These are phyloP conservation scores for Cercospora brassicicola DNA, from an alignment of 2,329 filamentous ascomycete species.

Conservation along the genomic window DNA sequence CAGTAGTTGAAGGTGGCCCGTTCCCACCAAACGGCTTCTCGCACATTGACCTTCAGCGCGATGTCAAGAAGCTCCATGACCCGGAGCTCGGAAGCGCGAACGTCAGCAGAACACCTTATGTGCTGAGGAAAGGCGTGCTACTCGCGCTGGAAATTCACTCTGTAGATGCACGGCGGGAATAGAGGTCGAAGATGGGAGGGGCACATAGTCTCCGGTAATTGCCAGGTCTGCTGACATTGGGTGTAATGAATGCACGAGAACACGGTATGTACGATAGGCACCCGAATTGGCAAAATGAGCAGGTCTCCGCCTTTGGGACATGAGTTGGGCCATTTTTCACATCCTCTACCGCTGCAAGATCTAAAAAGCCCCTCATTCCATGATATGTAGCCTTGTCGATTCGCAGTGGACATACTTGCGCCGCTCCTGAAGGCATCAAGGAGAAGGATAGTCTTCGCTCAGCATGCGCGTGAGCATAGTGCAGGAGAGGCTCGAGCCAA, in stretches of 20 bases:
- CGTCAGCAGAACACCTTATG: conserved; percentile 33
- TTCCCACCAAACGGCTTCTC: too few relatives aligned
- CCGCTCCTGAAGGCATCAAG: neutral
- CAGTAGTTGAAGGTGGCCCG: too few relatives aligned
- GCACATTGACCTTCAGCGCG: conserved; percentile 29
- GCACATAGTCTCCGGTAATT: neutral
- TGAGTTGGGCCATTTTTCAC: neutral
- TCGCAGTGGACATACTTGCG: neutral
- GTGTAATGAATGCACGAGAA: neutral
- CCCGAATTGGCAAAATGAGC: neutral
- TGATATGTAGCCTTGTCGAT: neutral
- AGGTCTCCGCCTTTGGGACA: neutral
- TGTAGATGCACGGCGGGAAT: conserved; percentile 26
- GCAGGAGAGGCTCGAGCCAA: neutral
- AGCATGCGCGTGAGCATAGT: neutral
- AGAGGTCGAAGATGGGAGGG: neutral
- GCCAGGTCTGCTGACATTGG: neutral
- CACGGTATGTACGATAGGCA: conserved; percentile 1
- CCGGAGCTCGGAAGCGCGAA: conserved; percentile 31
- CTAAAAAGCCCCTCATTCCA: neutral
- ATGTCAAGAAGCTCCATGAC: conserved; percentile 28
- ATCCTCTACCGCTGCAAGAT: neutral
- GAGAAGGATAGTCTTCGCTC: neutral
- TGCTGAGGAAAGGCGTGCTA: conserved; percentile 31
- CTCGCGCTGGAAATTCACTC: conserved; percentile 28